Evolutionary conservation across 805 yeast species (phyloP).

Genomic region (Scheffersomyces coipomensis): DNA sequence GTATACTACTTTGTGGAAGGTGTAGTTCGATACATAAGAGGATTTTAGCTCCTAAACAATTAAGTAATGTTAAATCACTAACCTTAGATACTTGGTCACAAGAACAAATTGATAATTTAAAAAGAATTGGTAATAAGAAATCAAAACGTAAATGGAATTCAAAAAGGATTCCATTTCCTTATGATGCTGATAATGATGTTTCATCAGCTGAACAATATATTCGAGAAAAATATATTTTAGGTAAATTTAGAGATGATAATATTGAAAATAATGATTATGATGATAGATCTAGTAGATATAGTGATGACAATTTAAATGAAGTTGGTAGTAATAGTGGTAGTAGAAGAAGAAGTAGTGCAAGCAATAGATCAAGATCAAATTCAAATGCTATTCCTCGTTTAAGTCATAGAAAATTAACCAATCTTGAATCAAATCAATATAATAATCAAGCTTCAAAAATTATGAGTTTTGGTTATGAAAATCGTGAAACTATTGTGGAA

Average conservation of each 20-base stretch:
- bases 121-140: conserved; percentile 59
- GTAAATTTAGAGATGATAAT: conserved; percentile 49
- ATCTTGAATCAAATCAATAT: conserved; percentile 52
- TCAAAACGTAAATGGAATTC: conserved; percentile 69
- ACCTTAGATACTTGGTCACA: conserved; percentile 70
- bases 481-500: conserved; percentile 59
- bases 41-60: conserved; percentile 51
- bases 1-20: conserved; percentile 77
- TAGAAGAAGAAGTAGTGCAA: conserved; percentile 1
- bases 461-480: conserved; percentile 52
- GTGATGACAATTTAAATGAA: conserved; percentile 16
- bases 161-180: conserved; percentile 65
- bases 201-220: conserved; percentile 54
- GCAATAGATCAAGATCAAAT: conserved; percentile 20
- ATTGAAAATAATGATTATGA: conserved; percentile 35
- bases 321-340: conserved; percentile 1
- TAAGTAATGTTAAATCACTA: conserved; percentile 68
- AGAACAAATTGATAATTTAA: conserved; percentile 48
- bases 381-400: conserved; percentile 35
- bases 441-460: conserved; percentile 46
- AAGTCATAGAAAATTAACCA: conserved; percentile 51
- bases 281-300: conserved; percentile 18
- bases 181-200: conserved; percentile 68
- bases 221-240: conserved; percentile 66
- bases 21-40: conserved; percentile 79